These are phyloP conservation scores for Vicia faba DNA, from an alignment of 306 rosid genomes.

Conservation along the genomic window DNA sequence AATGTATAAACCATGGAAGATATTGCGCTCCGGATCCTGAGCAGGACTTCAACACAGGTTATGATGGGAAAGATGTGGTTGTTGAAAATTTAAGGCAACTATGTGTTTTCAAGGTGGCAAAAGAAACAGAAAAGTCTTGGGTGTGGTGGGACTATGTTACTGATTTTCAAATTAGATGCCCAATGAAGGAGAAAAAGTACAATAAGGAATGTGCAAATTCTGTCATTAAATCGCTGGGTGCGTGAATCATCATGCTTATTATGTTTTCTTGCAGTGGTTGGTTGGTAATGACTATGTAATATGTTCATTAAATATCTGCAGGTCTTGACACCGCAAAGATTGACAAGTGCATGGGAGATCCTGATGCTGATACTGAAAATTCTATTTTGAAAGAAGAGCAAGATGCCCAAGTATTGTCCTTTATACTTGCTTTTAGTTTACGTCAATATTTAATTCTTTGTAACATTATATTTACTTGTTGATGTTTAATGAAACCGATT, in stretches of 20 bases:
- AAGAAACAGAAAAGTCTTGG: conserved; percentile 89
- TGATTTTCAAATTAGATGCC: conserved; percentile 98
- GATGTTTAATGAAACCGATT: conserved; percentile 33
- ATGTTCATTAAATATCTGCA: conserved; percentile 43
- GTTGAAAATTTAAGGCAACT: conserved; percentile 94
- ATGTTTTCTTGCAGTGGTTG: conserved; percentile 16
- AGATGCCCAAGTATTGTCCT: conserved; percentile 78
- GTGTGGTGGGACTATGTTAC: conserved; percentile 99
- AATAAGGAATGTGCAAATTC: conserved; percentile 79
- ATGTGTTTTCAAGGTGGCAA: conserved; percentile 87
- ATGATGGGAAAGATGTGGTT: conserved; percentile 93
- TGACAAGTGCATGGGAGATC: conserved; percentile 91
- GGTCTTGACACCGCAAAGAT: conserved; percentile 79
- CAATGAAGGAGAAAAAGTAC: conserved; percentile 96
- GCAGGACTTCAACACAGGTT: conserved; percentile 95
- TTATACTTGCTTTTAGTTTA: neutral
- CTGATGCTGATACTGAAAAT: conserved; percentile 73
- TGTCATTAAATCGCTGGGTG: conserved; percentile 89
- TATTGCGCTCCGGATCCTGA: conserved; percentile 99
- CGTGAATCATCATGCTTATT: conserved; percentile 35
- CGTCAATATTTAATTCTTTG: conserved; percentile 22
- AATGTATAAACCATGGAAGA: conserved; percentile 98
- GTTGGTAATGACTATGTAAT: conserved; percentile 19
- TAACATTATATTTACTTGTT: neutral
- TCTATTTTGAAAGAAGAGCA: conserved; percentile 94